Evolutionary conservation across 768 basidiomycete genomes (phyloP), one percentile per base, ranked within the genome.

Genomic region (Rhodotorula kratochvilovae): DNA sequence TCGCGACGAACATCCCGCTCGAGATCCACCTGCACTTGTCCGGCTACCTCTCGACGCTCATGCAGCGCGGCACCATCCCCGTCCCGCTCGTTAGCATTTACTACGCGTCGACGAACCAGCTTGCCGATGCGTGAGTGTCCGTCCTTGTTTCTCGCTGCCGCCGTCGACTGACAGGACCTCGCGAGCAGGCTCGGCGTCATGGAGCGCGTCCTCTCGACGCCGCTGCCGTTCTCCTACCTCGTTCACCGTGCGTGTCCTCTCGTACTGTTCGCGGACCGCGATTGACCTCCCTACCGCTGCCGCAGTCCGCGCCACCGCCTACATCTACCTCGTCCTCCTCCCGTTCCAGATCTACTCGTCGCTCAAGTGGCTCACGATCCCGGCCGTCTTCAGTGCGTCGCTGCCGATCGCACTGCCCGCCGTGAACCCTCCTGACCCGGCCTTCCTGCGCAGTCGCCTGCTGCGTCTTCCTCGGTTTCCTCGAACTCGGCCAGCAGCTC

Each of bases 401-500:
- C 11, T 76, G 76, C 33, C 78, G 77, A 59, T 62, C 78, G 19
- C 45, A n/a, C 16, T 27, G 19, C 31, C 31, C 21, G 7, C 23
- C 25, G 4, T 54, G 8, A 39, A n/a, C 39, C 39, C 8, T 39
- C 8, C 21, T 39, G 19, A 27, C 54, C 43, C 54, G 23, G 31
- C 54, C 31, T 29, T 31, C 35, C 11, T 21, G 13, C 36, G 33
- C 50, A 51, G 60, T 54, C 63, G 19, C 63, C 3, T 13, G 42
- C n/a, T 43, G 51, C 29, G 57, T 64, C 42, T 72, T 75, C 70
- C 64, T 69, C 35, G 80, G 80, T 17, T 82, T 81, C 77, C 70
- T 81, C 53, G 80, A 80, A 65, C 79, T 81, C 57, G 79, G 77
- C 0, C 62, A 63, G 21, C 77, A 79, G 67, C 74, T 80, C 29